Evolutionary conservation across 371 early-diverging fungal genomes (phyloP).

Genomic region (Parasitella parasitica): DNA sequence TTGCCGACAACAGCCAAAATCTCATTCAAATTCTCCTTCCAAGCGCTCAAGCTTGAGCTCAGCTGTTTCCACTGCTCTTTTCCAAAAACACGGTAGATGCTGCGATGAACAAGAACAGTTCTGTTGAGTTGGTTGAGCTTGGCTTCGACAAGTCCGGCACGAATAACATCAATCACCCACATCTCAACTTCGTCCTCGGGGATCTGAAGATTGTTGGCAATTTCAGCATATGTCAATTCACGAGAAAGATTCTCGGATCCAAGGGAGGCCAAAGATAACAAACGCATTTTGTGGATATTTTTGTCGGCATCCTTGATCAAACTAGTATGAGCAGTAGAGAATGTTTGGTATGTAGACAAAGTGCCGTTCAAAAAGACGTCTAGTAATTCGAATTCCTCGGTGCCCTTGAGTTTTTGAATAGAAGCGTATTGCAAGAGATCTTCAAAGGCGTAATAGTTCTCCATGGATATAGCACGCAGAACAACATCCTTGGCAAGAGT

Average conservation of each 20-base stretch:
- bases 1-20: slow-evolving; percentile 81
- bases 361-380: slow-evolving; percentile 76
- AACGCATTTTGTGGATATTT: slow-evolving; percentile 78
- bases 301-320: slow-evolving; percentile 62
- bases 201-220: slow-evolving; percentile 76
- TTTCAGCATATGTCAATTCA: slow-evolving; percentile 70
- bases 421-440: slow-evolving; percentile 70
- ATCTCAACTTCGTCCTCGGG: slow-evolving; percentile 84
- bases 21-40: slow-evolving; percentile 80
- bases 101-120: slow-evolving; percentile 73
- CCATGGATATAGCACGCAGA: slow-evolving; percentile 66
- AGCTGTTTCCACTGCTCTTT: slow-evolving; percentile 81
- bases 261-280: slow-evolving; percentile 81
- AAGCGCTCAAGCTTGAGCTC: slow-evolving; percentile 66
- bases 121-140: slow-evolving; percentile 90
- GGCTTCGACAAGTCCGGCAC: slow-evolving; percentile 91
- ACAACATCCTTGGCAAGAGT: slow-evolving; percentile 57
- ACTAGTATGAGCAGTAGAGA: slow-evolving; percentile 50
- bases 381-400: slow-evolving; percentile 65
- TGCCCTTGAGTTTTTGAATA: slow-evolving; percentile 70
- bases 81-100: slow-evolving; percentile 85
- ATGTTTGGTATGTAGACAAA: slow-evolving; percentile 66
- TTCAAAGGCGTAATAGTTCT: slow-evolving; percentile 82
- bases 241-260: slow-evolving; percentile 73
- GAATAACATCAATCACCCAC: slow-evolving; percentile 92